These are phyloP conservation scores for Sporothrix variecibatus DNA, from an alignment of 2,329 filamentous ascomycete species.

Conservation along the genomic window DNA sequence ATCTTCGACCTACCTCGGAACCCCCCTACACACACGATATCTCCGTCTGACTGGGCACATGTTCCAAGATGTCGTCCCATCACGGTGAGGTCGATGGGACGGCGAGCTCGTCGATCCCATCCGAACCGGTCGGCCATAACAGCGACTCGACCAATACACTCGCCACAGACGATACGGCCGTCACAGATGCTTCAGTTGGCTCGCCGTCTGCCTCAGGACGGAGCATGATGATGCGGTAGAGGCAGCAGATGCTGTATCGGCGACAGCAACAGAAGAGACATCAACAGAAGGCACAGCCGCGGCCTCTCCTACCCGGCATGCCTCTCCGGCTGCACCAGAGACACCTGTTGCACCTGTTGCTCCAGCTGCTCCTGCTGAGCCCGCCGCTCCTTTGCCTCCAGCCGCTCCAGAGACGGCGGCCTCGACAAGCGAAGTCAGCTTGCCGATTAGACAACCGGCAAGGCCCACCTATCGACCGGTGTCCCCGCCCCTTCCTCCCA, in stretches of 20 bases:
- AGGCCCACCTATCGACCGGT: background rate
- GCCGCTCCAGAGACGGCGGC: background rate
- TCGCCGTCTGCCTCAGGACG: background rate
- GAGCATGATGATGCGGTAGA: background rate
- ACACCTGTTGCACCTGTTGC: background rate
- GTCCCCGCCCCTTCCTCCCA: background rate
- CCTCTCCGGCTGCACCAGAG: background rate
- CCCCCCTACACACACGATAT: background rate
- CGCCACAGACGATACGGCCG: background rate
- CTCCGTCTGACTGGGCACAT: conserved; percentile 14
- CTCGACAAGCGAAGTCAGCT: background rate
- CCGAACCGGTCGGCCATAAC: background rate
- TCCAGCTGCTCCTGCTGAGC: background rate
- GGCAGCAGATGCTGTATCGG: background rate
- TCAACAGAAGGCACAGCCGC: background rate
- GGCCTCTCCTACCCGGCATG: no score
- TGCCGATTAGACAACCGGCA: background rate
- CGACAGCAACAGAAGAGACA: background rate
- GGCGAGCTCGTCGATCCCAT: background rate
- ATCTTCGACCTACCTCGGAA: background rate
- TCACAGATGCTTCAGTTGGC: background rate
- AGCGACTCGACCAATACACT: background rate
- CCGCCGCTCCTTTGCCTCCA: background rate
- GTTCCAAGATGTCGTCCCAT: conserved; percentile 24
- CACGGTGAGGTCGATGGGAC: conserved; percentile 24